Conservation (phyloP, 148 eudicot species). For the Chenopodium quinoa region DNA sequence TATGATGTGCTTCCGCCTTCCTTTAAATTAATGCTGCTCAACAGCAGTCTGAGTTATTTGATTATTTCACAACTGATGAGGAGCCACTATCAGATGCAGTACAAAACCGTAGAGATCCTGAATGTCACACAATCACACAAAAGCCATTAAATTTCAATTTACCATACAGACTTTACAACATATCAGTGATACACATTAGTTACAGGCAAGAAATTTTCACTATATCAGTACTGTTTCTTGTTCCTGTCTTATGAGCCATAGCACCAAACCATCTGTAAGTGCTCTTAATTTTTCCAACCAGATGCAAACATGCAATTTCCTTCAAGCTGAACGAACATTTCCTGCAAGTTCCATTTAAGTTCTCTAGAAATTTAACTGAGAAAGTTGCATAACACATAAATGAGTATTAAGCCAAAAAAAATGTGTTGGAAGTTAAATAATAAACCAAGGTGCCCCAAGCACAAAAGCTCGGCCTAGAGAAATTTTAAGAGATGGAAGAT, state of each 20-base stretch:
- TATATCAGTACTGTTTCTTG: not conserved
- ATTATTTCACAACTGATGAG: not conserved
- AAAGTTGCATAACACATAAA: not conserved
- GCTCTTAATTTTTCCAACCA: not conserved
- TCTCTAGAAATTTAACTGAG: not conserved
- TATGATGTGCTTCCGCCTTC: not conserved
- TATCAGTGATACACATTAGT: not conserved
- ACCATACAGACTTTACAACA: not conserved
- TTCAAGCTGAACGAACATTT: not conserved
- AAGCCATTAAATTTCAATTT: not conserved
- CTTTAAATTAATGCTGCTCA: not conserved
- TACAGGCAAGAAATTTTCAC: not conserved
- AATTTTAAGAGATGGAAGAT: not conserved
- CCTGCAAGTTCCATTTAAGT: not conserved
- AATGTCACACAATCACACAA: not conserved
- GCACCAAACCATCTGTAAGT: not conserved
- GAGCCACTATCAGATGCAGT: not conserved
- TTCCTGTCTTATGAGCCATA: slow-evolving; percentile 7
- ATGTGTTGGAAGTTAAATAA: no score
- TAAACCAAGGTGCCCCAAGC: not conserved
- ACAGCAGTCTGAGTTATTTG: not conserved
- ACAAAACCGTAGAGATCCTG: not conserved
- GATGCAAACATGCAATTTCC: not conserved
- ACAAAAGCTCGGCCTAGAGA: not conserved
- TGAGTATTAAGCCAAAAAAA: not conserved